phyloP scores from a whole-genome alignment of 1,284 basidiomycete genomes.

The Calocybe gambosa region DNA sequence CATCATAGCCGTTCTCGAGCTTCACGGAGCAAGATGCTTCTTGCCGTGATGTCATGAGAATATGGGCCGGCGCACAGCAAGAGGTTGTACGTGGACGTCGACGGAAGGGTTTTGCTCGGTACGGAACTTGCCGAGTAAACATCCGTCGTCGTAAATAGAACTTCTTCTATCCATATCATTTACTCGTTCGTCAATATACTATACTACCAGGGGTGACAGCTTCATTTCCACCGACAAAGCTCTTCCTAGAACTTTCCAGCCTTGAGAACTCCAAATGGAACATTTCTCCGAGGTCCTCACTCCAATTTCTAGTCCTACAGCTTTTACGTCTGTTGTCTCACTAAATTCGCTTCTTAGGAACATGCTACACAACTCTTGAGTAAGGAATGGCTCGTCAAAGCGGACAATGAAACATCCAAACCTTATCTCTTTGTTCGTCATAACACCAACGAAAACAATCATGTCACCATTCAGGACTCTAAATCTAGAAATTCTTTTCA shows the following conservation, averaged over 20 bases:
- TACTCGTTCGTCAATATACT: not conserved
- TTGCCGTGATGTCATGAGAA: slow-evolving; percentile 6
- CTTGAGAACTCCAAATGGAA: slow-evolving; percentile 32
- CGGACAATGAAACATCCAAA: slow-evolving; percentile 48
- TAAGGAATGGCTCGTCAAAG: slow-evolving; percentile 70
- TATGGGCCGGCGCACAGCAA: not conserved
- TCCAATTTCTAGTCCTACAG: slow-evolving; percentile 10
- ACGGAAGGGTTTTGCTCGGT: slow-evolving; percentile 6
- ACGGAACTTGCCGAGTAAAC: not conserved
- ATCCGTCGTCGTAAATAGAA: not conserved
- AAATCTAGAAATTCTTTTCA: slow-evolving; percentile 52
- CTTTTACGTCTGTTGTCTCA: slow-evolving; percentile 7
- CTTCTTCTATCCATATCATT: not conserved
- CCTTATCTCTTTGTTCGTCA: slow-evolving; percentile 65
- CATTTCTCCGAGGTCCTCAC: slow-evolving; percentile 49
- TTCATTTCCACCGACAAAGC: not conserved
- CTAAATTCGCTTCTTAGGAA: slow-evolving; percentile 38
- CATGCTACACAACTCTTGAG: slow-evolving; percentile 47
- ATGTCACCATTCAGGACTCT: slow-evolving; percentile 11
- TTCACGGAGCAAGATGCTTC: slow-evolving; percentile 5
- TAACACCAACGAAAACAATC: slow-evolving; percentile 1
- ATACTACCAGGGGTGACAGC: not conserved
- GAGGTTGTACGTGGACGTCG: slow-evolving; percentile 2
- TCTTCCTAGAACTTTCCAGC: not conserved
- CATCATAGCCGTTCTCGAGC: slow-evolving; percentile 11